phyloP scores from a whole-genome alignment of 805 yeast species.

The Saccharomycopsis vini region DNA sequence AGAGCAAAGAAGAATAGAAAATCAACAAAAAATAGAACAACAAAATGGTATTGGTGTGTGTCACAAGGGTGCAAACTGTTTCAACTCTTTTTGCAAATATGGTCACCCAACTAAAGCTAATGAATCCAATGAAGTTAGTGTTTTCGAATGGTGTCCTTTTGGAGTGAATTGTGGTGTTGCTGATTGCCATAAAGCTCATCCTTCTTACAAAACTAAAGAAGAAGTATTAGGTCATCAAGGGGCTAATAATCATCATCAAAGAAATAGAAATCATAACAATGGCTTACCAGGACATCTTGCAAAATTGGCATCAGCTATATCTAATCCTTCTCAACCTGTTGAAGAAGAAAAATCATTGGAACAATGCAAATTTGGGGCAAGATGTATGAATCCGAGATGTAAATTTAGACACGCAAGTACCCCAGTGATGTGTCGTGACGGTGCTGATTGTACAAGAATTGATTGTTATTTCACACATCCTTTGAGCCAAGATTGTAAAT shows the following conservation, averaged over 20 bases:
- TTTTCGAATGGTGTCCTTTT: conserved; percentile 68
- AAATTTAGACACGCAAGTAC: conserved; percentile 79
- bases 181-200: conserved; percentile 68
- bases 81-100: conserved; percentile 73
- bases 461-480: conserved; percentile 86
- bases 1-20: conserved; percentile 34
- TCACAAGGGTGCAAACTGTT: conserved; percentile 67
- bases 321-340: conserved; percentile 21
- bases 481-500: conserved; percentile 68
- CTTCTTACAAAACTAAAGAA: conserved; percentile 50
- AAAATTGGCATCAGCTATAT: conserved; percentile 19
- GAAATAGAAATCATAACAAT: not conserved
- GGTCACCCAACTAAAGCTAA: conserved; percentile 91
- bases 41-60: conserved; percentile 53
- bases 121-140: conserved; percentile 57
- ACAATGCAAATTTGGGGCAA: conserved; percentile 71
- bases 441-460: conserved; percentile 64
- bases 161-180: conserved; percentile 43
- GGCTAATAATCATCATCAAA: conserved; percentile 1
- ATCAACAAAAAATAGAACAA: conserved; percentile 26
- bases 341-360: conserved; percentile 51
- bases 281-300: conserved; percentile 13
- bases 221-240: conserved; percentile 20
- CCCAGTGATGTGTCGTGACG: conserved; percentile 70
- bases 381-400: conserved; percentile 72